phyloP scores from a whole-genome alignment of 2,329 filamentous ascomycete species.

The Diaporthe citrichinensis region DNA sequence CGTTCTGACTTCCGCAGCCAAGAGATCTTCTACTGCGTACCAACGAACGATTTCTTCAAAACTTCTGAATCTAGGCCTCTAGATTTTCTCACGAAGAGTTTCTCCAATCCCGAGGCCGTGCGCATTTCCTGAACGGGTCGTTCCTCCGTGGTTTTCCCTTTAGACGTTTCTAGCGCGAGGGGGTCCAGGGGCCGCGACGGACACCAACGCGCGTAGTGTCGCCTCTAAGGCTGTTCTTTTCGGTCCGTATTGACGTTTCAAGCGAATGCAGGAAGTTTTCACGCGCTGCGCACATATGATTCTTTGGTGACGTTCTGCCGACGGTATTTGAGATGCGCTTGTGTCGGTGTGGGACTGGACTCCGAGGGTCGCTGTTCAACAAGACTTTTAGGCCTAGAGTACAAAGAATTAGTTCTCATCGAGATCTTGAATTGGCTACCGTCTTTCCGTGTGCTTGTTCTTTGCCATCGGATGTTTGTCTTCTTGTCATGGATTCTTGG shows the following conservation, averaged over 20 bases:
- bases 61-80: neutral
- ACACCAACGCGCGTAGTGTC: neutral
- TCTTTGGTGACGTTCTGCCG: neutral
- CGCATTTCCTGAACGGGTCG: neutral
- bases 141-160: neutral
- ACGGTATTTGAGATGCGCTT: neutral
- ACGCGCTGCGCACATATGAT: neutral
- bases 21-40: neutral
- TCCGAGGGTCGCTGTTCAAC: neutral
- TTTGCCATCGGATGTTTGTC: too few relatives aligned
- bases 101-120: neutral
- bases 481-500: neutral
- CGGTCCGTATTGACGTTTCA: constrained; percentile 12
- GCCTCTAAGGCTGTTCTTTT: neutral
- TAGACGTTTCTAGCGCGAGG: constrained; percentile 2
- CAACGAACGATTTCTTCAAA: neutral
- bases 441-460: neutral
- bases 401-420: neutral
- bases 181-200: constrained; percentile 14
- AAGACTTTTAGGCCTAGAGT: neutral
- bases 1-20: neutral
- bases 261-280: neutral
- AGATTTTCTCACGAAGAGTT: neutral
- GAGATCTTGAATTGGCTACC: neutral
- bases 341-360: neutral